These are phyloP conservation scores for Kokia cookei DNA, from an alignment of 441 rosid species.

Conservation along the genomic window DNA sequence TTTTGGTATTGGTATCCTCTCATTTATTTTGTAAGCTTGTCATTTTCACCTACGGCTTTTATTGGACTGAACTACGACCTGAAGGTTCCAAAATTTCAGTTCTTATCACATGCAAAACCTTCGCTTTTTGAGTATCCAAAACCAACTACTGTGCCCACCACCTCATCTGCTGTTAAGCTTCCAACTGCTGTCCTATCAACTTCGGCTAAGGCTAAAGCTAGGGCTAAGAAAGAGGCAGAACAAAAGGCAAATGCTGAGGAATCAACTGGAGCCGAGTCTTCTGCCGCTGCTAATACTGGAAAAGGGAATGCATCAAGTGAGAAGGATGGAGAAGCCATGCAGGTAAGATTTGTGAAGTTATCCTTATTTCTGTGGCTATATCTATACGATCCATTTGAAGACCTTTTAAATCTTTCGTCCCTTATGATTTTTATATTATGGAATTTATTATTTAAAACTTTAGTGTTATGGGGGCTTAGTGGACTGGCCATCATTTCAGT, in stretches of 20 bases:
- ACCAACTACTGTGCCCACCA: conserved; percentile 76
- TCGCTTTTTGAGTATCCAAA: conserved; percentile 96
- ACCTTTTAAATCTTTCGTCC: neutral
- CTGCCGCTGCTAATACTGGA: conserved; percentile 32
- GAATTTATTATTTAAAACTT: neutral
- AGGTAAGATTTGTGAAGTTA: conserved; percentile 37
- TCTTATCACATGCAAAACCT: conserved; percentile 88
- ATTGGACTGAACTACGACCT: conserved; percentile 90
- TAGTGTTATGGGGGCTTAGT: neutral
- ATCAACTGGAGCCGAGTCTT: conserved; percentile 45
- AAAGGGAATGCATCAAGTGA: conserved; percentile 69
- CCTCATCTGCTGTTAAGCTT: conserved; percentile 77
- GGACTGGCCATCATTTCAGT: neutral
- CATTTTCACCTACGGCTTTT: conserved; percentile 96
- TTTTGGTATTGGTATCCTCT: conserved; percentile 99
- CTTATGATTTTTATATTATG: neutral
- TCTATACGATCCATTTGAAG: neutral
- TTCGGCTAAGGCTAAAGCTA: conserved; percentile 90
- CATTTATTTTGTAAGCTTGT: conserved; percentile 80
- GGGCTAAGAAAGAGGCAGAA: conserved; percentile 99
- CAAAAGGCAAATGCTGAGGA: conserved; percentile 77
- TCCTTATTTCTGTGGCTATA: neutral
- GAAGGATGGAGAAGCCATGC: conserved; percentile 91
- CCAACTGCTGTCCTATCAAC: conserved; percentile 93
- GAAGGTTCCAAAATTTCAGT: conserved; percentile 89